These are phyloP conservation scores for Phytophthora agathidicida DNA, from an alignment of 352 stramenopile species.

Conservation along the genomic window DNA sequence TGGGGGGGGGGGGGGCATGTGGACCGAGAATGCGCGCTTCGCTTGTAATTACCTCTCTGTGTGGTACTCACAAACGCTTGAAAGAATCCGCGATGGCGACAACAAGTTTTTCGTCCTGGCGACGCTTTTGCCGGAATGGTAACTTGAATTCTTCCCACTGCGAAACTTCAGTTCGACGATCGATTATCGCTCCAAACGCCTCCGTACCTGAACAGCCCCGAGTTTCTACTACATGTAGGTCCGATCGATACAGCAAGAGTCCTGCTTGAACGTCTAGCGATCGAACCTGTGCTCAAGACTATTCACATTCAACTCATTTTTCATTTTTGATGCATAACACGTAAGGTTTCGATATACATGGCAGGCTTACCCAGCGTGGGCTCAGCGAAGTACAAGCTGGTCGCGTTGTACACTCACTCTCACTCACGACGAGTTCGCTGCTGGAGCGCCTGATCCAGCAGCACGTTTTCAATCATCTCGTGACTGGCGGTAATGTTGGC, in stretches of 20 bases:
- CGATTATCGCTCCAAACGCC: neutral
- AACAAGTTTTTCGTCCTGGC: too few relatives aligned
- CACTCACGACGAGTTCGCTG: slow-evolving; percentile 10
- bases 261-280: too few relatives aligned
- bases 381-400: neutral
- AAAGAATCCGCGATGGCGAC: too few relatives aligned
- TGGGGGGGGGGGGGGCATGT: too few relatives aligned
- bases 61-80: too few relatives aligned
- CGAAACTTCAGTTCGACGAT: neutral
- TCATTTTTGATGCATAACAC: neutral
- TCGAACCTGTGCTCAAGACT: too few relatives aligned
- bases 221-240: too few relatives aligned
- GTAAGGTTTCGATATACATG: neutral
- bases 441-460: slow-evolving; percentile 37
- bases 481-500: slow-evolving; percentile 40
- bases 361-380: neutral
- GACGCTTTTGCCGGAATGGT: neutral
- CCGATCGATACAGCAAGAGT: too few relatives aligned
- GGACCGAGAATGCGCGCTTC: too few relatives aligned
- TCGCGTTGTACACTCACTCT: too few relatives aligned
- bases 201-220: too few relatives aligned
- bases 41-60: too few relatives aligned
- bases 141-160: neutral
- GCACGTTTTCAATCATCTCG: slow-evolving; percentile 44
- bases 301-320: neutral